Conservation (phyloP, 1,139 yeast genomes). For the Taphrina confusa region DNA sequence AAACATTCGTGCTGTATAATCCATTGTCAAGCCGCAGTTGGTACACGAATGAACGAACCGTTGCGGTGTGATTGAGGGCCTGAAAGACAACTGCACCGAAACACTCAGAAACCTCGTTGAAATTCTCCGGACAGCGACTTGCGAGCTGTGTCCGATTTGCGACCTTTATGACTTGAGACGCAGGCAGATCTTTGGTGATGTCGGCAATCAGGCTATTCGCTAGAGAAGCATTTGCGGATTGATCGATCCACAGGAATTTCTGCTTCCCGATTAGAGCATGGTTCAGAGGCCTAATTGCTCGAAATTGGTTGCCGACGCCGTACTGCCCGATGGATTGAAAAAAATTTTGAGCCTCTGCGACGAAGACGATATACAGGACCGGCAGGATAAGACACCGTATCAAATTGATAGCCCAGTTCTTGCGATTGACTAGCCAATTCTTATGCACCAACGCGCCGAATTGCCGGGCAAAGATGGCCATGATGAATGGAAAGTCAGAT, state of each 20-base stretch:
- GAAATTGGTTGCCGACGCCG: constrained; percentile 45
- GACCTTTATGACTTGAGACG: constrained; percentile 42
- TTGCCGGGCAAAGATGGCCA: constrained; percentile 12
- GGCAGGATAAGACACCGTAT: constrained; percentile 46
- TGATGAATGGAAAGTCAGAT: too few species aligned
- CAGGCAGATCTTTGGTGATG: constrained; percentile 45
- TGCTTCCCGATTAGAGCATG: constrained; percentile 42
- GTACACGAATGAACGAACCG: constrained; percentile 44
- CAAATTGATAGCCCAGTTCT: constrained; percentile 45
- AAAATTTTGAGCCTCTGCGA: constrained; percentile 46
- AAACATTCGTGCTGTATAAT: constrained; percentile 42
- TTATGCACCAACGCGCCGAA: constrained; percentile 38
- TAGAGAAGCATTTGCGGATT: constrained; percentile 42
- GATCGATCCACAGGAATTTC: constrained; percentile 44
- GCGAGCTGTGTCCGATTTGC: constrained; percentile 43
- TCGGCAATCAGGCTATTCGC: constrained; percentile 43
- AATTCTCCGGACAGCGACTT: constrained; percentile 45
- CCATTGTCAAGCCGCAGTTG: constrained; percentile 48
- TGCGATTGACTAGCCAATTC: constrained; percentile 42
- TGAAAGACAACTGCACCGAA: constrained; percentile 48
- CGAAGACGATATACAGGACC: constrained; percentile 44
- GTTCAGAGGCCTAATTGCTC: constrained; percentile 42
- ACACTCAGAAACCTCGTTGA: constrained; percentile 46
- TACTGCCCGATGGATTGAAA: constrained; percentile 45
- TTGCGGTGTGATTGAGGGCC: constrained; percentile 41